phyloP scores from a whole-genome alignment of 192 early-diverging fungal species.

The Entomortierella parvispora region DNA sequence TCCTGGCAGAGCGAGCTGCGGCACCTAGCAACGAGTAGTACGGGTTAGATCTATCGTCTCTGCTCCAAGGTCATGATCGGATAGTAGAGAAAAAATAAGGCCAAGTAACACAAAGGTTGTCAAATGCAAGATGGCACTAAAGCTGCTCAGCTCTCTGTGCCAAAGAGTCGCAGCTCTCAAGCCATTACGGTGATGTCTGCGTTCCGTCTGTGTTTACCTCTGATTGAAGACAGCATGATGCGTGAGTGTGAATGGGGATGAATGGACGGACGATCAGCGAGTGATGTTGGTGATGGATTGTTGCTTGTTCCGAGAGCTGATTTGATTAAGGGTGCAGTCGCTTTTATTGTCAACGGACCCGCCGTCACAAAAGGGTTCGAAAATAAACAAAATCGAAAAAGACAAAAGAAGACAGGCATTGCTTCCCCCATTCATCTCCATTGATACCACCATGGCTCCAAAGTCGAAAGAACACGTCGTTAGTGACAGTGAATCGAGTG shows the following conservation, averaged over 20 bases:
- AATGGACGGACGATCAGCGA: slow-evolving; percentile 1
- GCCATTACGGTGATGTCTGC: too few relatives aligned
- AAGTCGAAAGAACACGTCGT: slow-evolving; percentile 35
- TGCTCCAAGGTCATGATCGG: background rate
- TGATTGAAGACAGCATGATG: slow-evolving; percentile 17
- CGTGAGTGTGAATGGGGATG: background rate
- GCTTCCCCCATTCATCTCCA: background rate
- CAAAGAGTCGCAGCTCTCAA: too few relatives aligned
- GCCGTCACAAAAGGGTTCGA: too few relatives aligned
- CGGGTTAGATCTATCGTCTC: background rate
- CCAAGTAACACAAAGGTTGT: too few relatives aligned
- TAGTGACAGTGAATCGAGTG: slow-evolving; percentile 43
- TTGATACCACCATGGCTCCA: slow-evolving; percentile 13
- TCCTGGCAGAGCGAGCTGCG: slow-evolving; percentile 21
- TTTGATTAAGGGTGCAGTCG: too few relatives aligned
- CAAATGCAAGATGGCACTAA: too few relatives aligned
- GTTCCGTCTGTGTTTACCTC: slow-evolving; percentile 6
- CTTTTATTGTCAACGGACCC: too few relatives aligned
- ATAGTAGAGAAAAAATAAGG: too few relatives aligned
- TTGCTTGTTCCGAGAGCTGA: too few relatives aligned
- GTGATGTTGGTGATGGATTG: background rate
- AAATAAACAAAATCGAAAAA: too few relatives aligned
- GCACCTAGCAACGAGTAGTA: slow-evolving; percentile 7
- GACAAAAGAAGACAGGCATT: background rate
- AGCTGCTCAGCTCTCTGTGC: too few relatives aligned